These are phyloP conservation scores for Raphidocelis subcapitata DNA, from an alignment of 139 green algal genomes.

Conservation along the genomic window DNA sequence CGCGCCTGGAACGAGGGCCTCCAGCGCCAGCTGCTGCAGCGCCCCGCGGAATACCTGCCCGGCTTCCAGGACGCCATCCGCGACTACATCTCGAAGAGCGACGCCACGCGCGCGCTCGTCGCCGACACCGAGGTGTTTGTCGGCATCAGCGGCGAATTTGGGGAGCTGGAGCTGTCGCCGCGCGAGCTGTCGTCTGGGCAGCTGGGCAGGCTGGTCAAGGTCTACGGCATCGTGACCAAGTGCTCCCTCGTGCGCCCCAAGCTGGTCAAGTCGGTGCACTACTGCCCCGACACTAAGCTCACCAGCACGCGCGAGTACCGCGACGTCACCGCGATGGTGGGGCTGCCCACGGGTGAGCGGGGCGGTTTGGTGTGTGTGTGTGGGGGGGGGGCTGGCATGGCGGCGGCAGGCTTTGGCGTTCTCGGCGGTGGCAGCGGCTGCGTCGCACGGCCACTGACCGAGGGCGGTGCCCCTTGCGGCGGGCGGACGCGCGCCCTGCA, in stretches of 20 bases:
- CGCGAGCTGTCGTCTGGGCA: constrained; percentile 74
- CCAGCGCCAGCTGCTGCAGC: constrained; percentile 62
- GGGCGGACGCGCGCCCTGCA: too few relatives aligned
- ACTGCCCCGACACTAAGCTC: constrained; percentile 72
- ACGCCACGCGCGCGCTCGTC: not conserved
- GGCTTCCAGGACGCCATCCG: constrained; percentile 88
- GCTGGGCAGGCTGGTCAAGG: constrained; percentile 83
- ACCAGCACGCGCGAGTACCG: constrained; percentile 83
- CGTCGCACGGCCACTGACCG: not conserved
- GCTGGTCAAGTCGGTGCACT: constrained; percentile 88
- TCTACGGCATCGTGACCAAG: constrained; percentile 97
- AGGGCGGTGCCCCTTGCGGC: too few relatives aligned
- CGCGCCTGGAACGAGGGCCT: constrained; percentile 74
- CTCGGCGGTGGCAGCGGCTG: not conserved
- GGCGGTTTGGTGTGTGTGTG: not conserved
- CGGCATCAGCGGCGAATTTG: constrained; percentile 90
- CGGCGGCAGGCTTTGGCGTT: not conserved
- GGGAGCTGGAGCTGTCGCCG: constrained; percentile 80
- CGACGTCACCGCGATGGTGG: constrained; percentile 83
- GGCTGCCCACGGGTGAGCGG: constrained; percentile 43
- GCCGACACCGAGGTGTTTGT: constrained; percentile 53
- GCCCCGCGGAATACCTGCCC: constrained; percentile 76
- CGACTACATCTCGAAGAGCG: constrained; percentile 44
- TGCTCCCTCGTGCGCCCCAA: constrained; percentile 89
- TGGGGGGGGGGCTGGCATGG: not conserved